Percentiles rank a stretch among this genome's conserved stretches.
Conservation (phyloP, 495 filamentous ascomycete genomes). For the Pyrenula aspistea region DNA sequence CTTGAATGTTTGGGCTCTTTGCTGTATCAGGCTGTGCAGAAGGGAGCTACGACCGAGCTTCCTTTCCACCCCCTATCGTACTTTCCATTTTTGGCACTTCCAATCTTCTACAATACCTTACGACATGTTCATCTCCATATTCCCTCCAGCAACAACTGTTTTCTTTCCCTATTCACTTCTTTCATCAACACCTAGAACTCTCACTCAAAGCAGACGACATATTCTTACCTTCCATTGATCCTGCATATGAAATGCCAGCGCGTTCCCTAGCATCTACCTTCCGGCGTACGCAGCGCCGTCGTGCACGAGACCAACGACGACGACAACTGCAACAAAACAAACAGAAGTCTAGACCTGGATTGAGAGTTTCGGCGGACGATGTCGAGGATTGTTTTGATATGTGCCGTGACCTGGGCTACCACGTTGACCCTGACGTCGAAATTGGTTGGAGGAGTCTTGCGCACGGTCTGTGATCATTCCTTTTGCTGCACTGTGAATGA, state of each 20-base stretch:
- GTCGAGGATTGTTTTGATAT: constrained; percentile 1
- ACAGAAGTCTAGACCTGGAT: neutral
- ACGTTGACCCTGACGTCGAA: neutral
- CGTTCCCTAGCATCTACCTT: neutral
- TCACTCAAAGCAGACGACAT: neutral
- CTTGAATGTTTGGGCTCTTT: no score
- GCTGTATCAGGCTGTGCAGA: no score
- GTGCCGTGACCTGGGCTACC: neutral
- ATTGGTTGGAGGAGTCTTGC: neutral
- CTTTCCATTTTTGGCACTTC: neutral
- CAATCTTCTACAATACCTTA: neutral
- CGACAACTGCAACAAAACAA: neutral
- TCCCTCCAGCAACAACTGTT: no score
- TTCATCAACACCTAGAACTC: no score
- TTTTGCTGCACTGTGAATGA: no score
- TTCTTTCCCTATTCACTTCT: no score
- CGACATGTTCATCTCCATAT: no score
- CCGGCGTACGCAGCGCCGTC: neutral
- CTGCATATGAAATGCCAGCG: neutral
- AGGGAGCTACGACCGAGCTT: neutral
- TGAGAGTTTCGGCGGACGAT: neutral
- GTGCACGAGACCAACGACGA: neutral
- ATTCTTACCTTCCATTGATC: neutral
- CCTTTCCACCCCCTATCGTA: no score
- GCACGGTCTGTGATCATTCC: neutral